phyloP scores from a whole-genome alignment of 2,329 filamentous ascomycete genomes.

The Phaeophleospora eucalypticola region DNA sequence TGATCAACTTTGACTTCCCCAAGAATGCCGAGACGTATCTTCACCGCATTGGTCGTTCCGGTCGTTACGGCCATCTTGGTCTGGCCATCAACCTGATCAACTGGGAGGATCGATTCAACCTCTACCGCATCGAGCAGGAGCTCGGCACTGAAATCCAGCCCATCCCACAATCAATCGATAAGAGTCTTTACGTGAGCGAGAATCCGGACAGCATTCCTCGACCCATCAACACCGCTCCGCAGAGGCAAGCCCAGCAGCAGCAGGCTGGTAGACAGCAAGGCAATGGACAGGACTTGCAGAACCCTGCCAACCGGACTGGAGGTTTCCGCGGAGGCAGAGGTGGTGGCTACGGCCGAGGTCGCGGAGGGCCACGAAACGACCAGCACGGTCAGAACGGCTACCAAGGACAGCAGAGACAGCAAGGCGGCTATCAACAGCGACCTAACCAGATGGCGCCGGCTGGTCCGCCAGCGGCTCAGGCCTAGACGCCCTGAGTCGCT shows the following conservation, averaged over 20 bases:
- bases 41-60: conserved; percentile 95
- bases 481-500: conserved; percentile 21
- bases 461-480: conserved; percentile 28
- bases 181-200: conserved; percentile 97
- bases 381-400: conserved; percentile 30
- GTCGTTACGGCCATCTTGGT: conserved; percentile 93
- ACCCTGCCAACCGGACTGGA: conserved; percentile 32
- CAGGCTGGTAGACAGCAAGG: conserved; percentile 32
- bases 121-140: conserved; percentile 98
- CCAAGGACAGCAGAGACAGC: conserved; percentile 26
- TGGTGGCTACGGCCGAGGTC: conserved; percentile 26
- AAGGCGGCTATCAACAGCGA: conserved; percentile 28
- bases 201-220: conserved; percentile 91
- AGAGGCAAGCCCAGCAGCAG: conserved; percentile 25
- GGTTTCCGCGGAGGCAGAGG: conserved; percentile 31
- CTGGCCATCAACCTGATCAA: conserved; percentile 98
- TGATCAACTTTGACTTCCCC: conserved; percentile 99
- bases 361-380: conserved; percentile 32
- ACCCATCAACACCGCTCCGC: conserved; percentile 59
- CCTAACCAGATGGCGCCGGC: conserved; percentile 27
- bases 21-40: conserved; percentile 99
- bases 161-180: conserved; percentile 93
- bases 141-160: conserved; percentile 95
- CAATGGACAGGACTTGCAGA: conserved; percentile 32
- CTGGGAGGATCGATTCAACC: conserved; percentile 97